A percentile compares a stretch with the other conserved stretches of the same genome.
phyloP scores from a whole-genome alignment of 2,329 filamentous ascomycete species.

The Cladophialophora immunda region DNA sequence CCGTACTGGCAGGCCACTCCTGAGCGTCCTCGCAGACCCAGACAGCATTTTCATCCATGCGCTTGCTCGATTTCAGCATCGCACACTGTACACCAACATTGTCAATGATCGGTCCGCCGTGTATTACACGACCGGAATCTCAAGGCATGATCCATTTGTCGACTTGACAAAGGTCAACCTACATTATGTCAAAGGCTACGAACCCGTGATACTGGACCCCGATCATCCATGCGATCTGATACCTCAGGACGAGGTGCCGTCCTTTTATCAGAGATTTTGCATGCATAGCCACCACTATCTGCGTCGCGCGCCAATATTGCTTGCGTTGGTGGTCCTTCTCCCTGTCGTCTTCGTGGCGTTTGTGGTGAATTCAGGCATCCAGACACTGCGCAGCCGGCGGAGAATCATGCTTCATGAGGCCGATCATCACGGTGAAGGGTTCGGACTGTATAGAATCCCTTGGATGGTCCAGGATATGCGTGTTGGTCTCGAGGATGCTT shows the following conservation, averaged over 20 bases:
- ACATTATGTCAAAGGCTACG: slow-evolving; percentile 78
- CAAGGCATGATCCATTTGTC: slow-evolving; percentile 78
- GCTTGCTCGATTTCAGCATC: slow-evolving; percentile 76
- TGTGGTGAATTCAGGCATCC: slow-evolving; percentile 77
- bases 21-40: slow-evolving; percentile 82
- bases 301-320: slow-evolving; percentile 68
- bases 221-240: slow-evolving; percentile 66
- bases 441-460: slow-evolving; percentile 77
- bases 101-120: slow-evolving; percentile 83
- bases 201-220: slow-evolving; percentile 77
- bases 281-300: slow-evolving; percentile 51
- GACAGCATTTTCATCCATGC: slow-evolving; percentile 86
- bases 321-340: slow-evolving; percentile 74
- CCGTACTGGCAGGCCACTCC: slow-evolving; percentile 79
- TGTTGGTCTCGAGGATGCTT: slow-evolving; percentile 77
- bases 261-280: slow-evolving; percentile 49
- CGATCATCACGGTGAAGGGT: slow-evolving; percentile 72
- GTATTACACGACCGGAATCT: slow-evolving; percentile 83
- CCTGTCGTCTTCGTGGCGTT: slow-evolving; percentile 77
- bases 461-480: slow-evolving; percentile 79
- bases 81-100: slow-evolving; percentile 84
- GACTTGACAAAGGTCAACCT: slow-evolving; percentile 73
- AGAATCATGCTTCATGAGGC: slow-evolving; percentile 80
- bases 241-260: slow-evolving; percentile 45
- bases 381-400: slow-evolving; percentile 76